Evolutionary conservation across 768 basidiomycete genomes (phyloP).

Genomic region (Ramaria sp.): DNA sequence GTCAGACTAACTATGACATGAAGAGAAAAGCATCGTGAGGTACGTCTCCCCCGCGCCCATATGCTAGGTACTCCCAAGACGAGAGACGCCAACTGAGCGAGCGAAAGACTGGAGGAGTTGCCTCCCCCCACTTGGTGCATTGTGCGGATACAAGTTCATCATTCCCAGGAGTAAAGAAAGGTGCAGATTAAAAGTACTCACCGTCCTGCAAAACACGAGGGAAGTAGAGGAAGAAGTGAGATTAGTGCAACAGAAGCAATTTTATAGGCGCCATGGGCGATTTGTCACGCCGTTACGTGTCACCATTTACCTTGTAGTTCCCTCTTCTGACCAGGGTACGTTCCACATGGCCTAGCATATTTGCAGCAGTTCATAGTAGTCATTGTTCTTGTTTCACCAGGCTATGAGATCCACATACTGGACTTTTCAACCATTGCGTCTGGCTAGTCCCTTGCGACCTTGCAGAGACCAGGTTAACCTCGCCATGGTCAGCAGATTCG

Average conservation of each 20-base stretch:
- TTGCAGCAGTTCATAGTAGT: neutral
- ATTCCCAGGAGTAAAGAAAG: neutral
- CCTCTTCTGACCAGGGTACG: neutral
- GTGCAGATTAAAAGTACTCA: neutral
- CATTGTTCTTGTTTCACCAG: neutral
- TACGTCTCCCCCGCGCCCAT: conserved; percentile 5
- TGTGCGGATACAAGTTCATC: conserved; percentile 2
- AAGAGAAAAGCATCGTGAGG: conserved; percentile 7
- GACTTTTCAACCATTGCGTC: neutral
- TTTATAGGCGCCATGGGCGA: neutral
- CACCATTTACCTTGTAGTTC: neutral
- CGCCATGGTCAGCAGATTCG: neutral
- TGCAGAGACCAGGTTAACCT: neutral
- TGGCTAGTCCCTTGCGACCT: neutral
- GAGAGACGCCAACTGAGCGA: conserved; percentile 4
- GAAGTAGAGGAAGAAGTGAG: neutral
- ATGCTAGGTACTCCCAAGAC: conserved; percentile 9
- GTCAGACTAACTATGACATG: conserved; percentile 13
- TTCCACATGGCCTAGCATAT: neutral
- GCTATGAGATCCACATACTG: neutral
- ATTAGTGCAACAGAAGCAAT: neutral
- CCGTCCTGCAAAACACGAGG: neutral
- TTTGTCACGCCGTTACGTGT: neutral
- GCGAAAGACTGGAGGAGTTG: conserved; percentile 6
- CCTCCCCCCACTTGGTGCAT: conserved; percentile 6